Percentiles rank a stretch among this genome's conserved stretches.
phyloP scores from a whole-genome alignment of 192 early-diverging fungal genomes.

The Rhizophagus clarus region DNA sequence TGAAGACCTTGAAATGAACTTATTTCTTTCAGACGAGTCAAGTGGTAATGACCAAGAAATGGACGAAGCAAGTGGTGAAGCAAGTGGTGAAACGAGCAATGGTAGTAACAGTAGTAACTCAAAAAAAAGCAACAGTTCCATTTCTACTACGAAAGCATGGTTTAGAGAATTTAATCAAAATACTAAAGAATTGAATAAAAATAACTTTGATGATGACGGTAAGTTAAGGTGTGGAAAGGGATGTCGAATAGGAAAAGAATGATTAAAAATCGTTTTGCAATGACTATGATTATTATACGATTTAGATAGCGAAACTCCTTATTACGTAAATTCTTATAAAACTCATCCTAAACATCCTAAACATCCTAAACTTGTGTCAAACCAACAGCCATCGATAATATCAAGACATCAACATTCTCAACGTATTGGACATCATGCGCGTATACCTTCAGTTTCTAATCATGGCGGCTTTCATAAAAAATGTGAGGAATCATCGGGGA shows the following conservation, averaged over 20 bases:
- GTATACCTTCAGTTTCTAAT: not conserved
- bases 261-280: too few species aligned
- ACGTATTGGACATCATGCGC: not conserved
- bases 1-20: not conserved
- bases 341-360: slow-evolving; percentile 5
- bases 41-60: not conserved
- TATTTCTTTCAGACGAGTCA: not conserved
- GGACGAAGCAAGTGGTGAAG: not conserved
- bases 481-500: not conserved
- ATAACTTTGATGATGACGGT: slow-evolving; percentile 1
- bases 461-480: not conserved
- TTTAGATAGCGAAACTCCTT: slow-evolving; percentile 24
- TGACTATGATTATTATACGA: too few species aligned
- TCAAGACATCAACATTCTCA: slow-evolving; percentile 1
- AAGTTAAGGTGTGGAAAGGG: not conserved
- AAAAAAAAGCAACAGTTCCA: not conserved
- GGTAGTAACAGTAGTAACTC: not conserved
- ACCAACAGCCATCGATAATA: not conserved
- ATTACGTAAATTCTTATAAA: slow-evolving; percentile 17
- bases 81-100: not conserved
- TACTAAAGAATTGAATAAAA: slow-evolving; percentile 15
- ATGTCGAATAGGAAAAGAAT: too few species aligned
- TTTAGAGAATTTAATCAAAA: slow-evolving; percentile 21
- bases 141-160: slow-evolving; percentile 4
- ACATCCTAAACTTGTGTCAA: not conserved